A percentile compares a stretch with the other conserved stretches of the same genome.
These are phyloP conservation scores for Candida anglica DNA, from an alignment of 805 yeast species.

Conservation along the genomic window DNA sequence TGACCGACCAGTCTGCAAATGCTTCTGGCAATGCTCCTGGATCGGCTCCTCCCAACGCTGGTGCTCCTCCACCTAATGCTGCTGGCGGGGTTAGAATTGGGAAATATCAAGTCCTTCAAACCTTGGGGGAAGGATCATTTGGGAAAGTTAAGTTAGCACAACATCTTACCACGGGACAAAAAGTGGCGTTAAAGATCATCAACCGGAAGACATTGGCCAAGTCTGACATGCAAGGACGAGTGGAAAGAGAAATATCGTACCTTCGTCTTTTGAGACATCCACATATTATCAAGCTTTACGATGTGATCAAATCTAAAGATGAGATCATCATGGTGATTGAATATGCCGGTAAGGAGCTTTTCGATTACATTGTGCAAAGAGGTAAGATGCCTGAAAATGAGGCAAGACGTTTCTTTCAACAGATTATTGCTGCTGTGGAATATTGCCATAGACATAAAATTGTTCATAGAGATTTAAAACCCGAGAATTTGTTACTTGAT, in stretches of 20 bases:
- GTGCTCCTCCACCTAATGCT: background rate
- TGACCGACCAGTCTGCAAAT: conserved; percentile 7
- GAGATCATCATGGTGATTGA: conserved; percentile 97
- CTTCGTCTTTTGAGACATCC: conserved; percentile 87
- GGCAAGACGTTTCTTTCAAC: conserved; percentile 92
- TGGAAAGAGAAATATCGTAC: conserved; percentile 91
- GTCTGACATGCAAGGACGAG: conserved; percentile 94
- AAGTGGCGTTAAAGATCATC: conserved; percentile 90
- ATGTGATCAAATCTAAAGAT: conserved; percentile 90
- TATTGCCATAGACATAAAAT: conserved; percentile 95
- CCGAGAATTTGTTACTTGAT: conserved; percentile 86
- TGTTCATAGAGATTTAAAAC: conserved; percentile 94
- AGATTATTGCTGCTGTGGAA: conserved; percentile 93
- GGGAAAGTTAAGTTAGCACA: conserved; percentile 93
- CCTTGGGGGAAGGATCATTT: conserved; percentile 93
- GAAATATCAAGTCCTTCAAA: conserved; percentile 86
- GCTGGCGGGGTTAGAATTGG: conserved; percentile 57
- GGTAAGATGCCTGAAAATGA: conserved; percentile 91
- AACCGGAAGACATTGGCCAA: conserved; percentile 89
- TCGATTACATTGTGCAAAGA: conserved; percentile 91
- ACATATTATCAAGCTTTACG: conserved; percentile 91
- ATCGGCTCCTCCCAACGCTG: conserved; percentile 3
- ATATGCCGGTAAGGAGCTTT: conserved; percentile 93
- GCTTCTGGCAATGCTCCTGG: conserved; percentile 4
- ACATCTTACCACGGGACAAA: conserved; percentile 86